Conservation (phyloP, 179 eudicot species). For the Spinacia oleracea region DNA sequence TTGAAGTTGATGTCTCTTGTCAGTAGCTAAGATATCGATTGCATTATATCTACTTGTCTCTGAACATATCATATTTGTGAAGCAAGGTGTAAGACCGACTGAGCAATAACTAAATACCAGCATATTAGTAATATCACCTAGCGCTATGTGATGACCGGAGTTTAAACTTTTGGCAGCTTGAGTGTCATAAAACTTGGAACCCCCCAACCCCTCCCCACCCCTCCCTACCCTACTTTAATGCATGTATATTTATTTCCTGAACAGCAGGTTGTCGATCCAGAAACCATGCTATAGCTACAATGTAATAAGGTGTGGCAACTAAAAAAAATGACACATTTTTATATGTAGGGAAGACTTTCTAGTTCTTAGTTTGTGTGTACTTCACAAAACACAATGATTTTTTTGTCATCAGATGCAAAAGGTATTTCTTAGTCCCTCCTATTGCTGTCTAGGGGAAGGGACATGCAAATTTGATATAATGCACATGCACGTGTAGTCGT, state of each 20-base stretch:
- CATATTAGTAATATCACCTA: neutral
- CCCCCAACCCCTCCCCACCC: too few relatives aligned
- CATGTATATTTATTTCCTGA: too few relatives aligned
- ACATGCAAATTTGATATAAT: neutral
- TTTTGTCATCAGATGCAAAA: neutral
- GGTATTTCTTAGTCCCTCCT: neutral
- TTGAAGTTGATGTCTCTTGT: too few relatives aligned
- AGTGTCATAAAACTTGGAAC: neutral
- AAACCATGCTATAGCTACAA: neutral
- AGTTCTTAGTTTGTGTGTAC: neutral
- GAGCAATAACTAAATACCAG: neutral
- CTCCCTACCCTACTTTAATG: too few relatives aligned
- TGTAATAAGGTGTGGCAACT: neutral
- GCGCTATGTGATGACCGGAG: neutral
- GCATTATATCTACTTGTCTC: too few relatives aligned
- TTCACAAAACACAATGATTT: neutral
- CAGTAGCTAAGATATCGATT: too few relatives aligned
- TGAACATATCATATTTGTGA: neutral
- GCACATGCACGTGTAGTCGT: too few relatives aligned
- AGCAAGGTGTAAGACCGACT: neutral
- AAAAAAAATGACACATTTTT: neutral
- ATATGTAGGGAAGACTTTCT: neutral
- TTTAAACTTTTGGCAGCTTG: neutral
- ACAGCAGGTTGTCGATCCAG: too few relatives aligned
- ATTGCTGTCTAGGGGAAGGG: neutral